phyloP scores from a whole-genome alignment of 805 yeast species.

The Candida multigemmis region DNA sequence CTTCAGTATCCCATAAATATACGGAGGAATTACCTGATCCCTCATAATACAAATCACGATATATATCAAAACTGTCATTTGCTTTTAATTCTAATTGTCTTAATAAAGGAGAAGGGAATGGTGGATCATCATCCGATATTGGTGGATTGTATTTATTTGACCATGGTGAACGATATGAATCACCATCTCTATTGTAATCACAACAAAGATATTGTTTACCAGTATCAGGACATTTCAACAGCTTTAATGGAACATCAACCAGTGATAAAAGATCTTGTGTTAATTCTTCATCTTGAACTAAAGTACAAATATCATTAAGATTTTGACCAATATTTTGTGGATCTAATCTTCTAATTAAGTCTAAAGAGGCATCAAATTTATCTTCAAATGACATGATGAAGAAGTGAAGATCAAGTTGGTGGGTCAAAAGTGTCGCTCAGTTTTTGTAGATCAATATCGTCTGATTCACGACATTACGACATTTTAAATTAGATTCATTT shows the following conservation, averaged over 20 bases:
- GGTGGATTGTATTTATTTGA: slow-evolving; percentile 61
- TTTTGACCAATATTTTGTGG: slow-evolving; percentile 25
- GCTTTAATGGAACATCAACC: slow-evolving; percentile 74
- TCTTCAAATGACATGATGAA: slow-evolving; percentile 13
- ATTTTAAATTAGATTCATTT: no score
- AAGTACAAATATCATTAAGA: slow-evolving; percentile 25
- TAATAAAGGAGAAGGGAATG: slow-evolving; percentile 58
- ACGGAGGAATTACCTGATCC: slow-evolving; percentile 81
- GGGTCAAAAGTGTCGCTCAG: background rate
- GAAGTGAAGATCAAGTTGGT: background rate
- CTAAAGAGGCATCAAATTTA: slow-evolving; percentile 30
- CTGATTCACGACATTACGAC: background rate
- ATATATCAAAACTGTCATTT: slow-evolving; percentile 85
- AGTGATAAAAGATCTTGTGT: slow-evolving; percentile 84
- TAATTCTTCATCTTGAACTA: slow-evolving; percentile 40
- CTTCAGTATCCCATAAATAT: slow-evolving; percentile 84
- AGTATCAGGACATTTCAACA: slow-evolving; percentile 38
- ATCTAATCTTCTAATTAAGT: slow-evolving; percentile 31
- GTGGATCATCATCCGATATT: slow-evolving; percentile 44
- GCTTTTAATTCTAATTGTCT: slow-evolving; percentile 73
- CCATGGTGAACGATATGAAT: slow-evolving; percentile 88
- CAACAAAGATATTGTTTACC: slow-evolving; percentile 75
- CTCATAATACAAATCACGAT: slow-evolving; percentile 89
- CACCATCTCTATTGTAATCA: slow-evolving; percentile 94
- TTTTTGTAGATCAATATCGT: background rate